Conservation (phyloP, 2,329 filamentous ascomycete genomes). For the Kalmusia sp. region DNA sequence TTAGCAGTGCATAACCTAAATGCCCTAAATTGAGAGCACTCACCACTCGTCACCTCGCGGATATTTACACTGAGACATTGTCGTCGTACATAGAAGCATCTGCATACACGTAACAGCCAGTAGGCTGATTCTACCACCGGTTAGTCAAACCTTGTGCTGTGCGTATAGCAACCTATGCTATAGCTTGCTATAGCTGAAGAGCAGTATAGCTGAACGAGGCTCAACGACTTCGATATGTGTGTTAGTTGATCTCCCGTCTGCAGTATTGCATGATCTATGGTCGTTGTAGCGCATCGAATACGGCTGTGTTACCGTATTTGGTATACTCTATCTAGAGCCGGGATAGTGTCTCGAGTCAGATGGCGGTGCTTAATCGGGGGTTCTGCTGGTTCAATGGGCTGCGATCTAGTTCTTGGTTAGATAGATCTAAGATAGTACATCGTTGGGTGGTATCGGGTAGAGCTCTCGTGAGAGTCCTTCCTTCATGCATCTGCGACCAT, state of each 20-base stretch:
- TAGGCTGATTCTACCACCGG: slow-evolving; percentile 3
- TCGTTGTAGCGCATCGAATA: not conserved
- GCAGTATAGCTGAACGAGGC: not conserved
- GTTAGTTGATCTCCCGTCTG: not conserved
- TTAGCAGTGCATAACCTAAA: too few relatives aligned
- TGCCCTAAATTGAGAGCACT: not conserved
- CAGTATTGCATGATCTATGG: too few relatives aligned
- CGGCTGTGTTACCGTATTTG: not conserved
- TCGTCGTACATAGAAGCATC: too few relatives aligned
- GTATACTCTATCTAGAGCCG: not conserved
- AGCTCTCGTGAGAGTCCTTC: too few relatives aligned
- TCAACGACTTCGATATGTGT: not conserved
- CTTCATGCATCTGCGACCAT: too few relatives aligned
- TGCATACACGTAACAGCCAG: not conserved
- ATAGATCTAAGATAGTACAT: too few relatives aligned
- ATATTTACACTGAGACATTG: not conserved
- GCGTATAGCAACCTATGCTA: not conserved
- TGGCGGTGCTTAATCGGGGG: not conserved
- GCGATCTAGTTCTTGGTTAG: not conserved
- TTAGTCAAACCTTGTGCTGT: not conserved
- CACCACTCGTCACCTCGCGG: not conserved
- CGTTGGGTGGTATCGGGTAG: too few relatives aligned
- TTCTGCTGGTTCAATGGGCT: not conserved
- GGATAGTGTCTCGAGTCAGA: not conserved
- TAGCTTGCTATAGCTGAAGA: too few relatives aligned